Evolutionary conservation across 148 eudicot species (phyloP).

Genomic region (Amaranthus palmeri): DNA sequence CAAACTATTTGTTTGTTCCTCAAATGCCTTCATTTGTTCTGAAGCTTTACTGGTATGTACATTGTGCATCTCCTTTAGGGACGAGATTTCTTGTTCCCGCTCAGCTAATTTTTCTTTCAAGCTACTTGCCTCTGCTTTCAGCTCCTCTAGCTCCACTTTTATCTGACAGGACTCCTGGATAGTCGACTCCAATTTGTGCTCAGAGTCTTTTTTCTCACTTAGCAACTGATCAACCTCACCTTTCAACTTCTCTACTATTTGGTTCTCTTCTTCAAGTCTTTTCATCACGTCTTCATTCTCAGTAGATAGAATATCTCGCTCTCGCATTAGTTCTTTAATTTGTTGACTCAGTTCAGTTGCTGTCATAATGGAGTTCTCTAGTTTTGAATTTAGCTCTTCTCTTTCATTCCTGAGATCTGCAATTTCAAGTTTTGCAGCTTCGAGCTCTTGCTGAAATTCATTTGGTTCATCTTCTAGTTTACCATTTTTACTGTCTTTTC

Average conservation of each 20-base stretch:
- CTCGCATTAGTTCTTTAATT: slow-evolving; percentile 41
- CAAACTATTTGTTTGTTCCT: slow-evolving; percentile 31
- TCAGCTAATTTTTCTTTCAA: slow-evolving; percentile 33
- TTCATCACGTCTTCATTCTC: slow-evolving; percentile 49
- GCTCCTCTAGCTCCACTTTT: slow-evolving; percentile 39
- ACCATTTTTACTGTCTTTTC: slow-evolving; percentile 42
- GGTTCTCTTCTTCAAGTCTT: slow-evolving; percentile 42
- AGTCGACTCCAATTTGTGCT: slow-evolving; percentile 40
- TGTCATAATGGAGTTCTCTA: slow-evolving; percentile 23
- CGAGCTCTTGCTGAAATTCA: slow-evolving; percentile 50
- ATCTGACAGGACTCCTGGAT: slow-evolving; percentile 27
- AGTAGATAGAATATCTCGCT: slow-evolving; percentile 29
- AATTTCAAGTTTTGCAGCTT: slow-evolving; percentile 43
- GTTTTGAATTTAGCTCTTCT: slow-evolving; percentile 33
- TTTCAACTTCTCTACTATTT: slow-evolving; percentile 34
- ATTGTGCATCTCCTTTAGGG: slow-evolving; percentile 37
- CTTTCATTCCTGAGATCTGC: slow-evolving; percentile 48
- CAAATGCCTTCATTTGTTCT: slow-evolving; percentile 29
- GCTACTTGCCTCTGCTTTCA: slow-evolving; percentile 34
- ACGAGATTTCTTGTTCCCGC: slow-evolving; percentile 37
- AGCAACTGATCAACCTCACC: slow-evolving; percentile 38
- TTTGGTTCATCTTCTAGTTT: slow-evolving; percentile 27
- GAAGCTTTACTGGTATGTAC: slow-evolving; percentile 33
- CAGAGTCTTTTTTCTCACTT: slow-evolving; percentile 50
- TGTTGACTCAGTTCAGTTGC: slow-evolving; percentile 46